Evolutionary conservation across 768 basidiomycete genomes (phyloP), one percentile per base, ranked within the genome.

Genomic region (Hericium rajendrae): DNA sequence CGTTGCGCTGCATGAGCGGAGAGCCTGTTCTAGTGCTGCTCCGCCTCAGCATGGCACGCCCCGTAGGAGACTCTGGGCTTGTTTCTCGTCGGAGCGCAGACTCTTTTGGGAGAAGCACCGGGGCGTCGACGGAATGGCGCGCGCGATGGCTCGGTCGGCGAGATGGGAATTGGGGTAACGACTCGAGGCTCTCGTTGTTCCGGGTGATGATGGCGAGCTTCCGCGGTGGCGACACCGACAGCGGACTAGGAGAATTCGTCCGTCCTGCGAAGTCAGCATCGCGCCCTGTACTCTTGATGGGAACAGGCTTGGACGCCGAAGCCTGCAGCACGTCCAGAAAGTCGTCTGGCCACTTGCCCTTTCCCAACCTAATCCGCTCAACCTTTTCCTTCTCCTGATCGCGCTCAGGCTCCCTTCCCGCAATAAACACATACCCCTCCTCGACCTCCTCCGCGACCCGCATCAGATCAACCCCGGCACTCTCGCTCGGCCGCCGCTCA

Each of bases 281-380:
- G 9, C 15, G 38, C 53, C 54, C 43, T 57, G 65, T 65, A 10
- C 13, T 26, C 37, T 11, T 26, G 56, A 70, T 69, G 51, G 67
- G 67, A 32, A 60, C 20, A 2, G 58, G 59, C 39, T 32, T 53
- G 22, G 54, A 38, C 24, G 56, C 58, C 68, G 53, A 64, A 43
- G 26, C 43, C 51, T 57, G 20, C 48, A 86, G 79, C 28, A 74
- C 81, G 61, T 82, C 81, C 56, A 90, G 67, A 67, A 89, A 87
- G 68, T 89, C 88, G 69, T 89, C 86, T 0, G 89, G 86, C 86
- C 86, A 90, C 69, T 86, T 88, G 57, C 85, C 88, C 68, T 89
- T 87, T 38, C 83, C 81, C 38, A 89, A 78, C 55, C 82, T 77
- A 60, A 88, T 74, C 22, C 73, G 63, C 72, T 60, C 67, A 64